Evolutionary conservation across 2,329 filamentous ascomycete genomes (phyloP).

Genomic region (Colletotrichum orchidophilum): DNA sequence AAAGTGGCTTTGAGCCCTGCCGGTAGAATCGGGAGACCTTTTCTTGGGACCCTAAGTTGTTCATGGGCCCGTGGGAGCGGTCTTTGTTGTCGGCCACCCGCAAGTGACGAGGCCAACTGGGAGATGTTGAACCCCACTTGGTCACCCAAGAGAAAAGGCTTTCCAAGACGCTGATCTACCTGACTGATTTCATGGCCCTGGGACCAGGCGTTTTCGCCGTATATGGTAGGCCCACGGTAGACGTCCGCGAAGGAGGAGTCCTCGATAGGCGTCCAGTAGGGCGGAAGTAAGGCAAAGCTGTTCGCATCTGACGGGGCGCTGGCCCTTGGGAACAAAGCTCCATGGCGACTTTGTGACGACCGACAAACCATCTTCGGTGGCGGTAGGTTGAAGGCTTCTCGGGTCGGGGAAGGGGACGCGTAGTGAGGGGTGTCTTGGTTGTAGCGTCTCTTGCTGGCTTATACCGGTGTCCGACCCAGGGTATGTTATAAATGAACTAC

Average conservation of each 20-base stretch:
- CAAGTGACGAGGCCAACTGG: background rate
- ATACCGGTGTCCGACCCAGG: background rate
- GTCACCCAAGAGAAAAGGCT: background rate
- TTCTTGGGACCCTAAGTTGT: conserved; percentile 25
- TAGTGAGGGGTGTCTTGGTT: background rate
- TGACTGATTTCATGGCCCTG: conserved; percentile 7
- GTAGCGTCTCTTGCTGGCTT: background rate
- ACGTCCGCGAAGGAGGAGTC: background rate
- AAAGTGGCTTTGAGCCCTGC: conserved; percentile 32
- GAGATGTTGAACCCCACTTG: background rate
- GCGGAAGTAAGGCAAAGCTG: conserved; percentile 13
- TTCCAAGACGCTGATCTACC: background rate
- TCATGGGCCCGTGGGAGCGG: conserved; percentile 38
- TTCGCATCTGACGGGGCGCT: background rate
- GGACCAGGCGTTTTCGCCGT: conserved; percentile 14
- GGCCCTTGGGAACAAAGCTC: background rate
- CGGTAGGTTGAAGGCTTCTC: background rate
- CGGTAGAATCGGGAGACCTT: conserved; percentile 7
- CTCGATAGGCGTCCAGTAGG: conserved; percentile 21
- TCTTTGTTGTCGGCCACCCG: conserved; percentile 33
- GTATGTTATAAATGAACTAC: background rate
- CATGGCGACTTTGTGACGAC: background rate
- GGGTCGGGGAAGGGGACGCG: background rate
- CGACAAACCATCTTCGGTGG: background rate
- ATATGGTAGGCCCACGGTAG: conserved; percentile 10